A percentile compares a stretch with the other conserved stretches of the same genome.
phyloP scores from a whole-genome alignment of 140 eudicot species.

The Erigeron philadelphicus region DNA sequence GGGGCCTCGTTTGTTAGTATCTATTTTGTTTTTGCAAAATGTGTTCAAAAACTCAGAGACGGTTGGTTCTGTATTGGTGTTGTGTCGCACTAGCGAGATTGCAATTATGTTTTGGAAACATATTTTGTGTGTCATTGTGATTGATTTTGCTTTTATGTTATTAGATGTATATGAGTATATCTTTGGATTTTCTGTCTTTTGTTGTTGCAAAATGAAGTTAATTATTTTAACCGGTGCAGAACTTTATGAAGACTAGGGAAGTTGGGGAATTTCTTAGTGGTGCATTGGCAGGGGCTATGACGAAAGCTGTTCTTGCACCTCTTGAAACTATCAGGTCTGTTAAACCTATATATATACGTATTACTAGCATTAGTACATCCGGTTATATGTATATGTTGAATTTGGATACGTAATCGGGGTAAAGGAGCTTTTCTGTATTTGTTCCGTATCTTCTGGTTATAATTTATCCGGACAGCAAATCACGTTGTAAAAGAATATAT shows the following conservation, averaged over 20 bases:
- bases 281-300: conserved; percentile 98
- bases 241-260: conserved; percentile 57
- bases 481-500: background rate
- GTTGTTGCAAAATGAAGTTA: conserved; percentile 4
- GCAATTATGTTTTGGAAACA: background rate
- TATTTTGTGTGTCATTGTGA: background rate
- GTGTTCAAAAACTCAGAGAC: too few species aligned
- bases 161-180: background rate
- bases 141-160: background rate
- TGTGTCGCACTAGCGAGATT: background rate
- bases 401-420: background rate
- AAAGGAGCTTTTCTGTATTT: background rate
- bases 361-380: background rate
- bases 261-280: conserved; percentile 92
- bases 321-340: conserved; percentile 88
- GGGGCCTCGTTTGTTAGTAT: too few species aligned
- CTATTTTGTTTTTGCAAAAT: too few species aligned
- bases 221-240: conserved; percentile 35
- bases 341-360: background rate
- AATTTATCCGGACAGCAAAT: background rate
- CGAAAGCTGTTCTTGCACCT: conserved; percentile 97
- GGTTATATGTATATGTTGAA: background rate
- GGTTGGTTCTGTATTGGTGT: background rate
- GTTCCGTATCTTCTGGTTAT: background rate
- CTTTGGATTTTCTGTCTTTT: background rate